Percentiles rank a stretch among this genome's conserved stretches.
phyloP scores from a whole-genome alignment of 345 rosid genomes.

The Murraya koenigii region DNA sequence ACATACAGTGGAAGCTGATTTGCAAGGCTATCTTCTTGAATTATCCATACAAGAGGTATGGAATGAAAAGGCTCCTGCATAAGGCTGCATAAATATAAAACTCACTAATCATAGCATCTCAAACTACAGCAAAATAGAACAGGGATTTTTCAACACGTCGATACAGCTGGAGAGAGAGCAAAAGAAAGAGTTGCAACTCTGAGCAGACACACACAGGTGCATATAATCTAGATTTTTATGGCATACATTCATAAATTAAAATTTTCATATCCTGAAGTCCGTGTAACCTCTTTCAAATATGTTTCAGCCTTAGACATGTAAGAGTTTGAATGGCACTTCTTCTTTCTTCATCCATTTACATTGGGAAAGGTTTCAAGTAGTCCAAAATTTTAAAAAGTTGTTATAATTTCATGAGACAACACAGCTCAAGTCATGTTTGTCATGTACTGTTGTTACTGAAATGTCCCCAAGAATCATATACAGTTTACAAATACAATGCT shows the following conservation, averaged over 20 bases:
- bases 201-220: background rate
- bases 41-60: slow-evolving; percentile 86
- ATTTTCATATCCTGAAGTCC: background rate
- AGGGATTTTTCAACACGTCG: slow-evolving; percentile 10
- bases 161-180: background rate
- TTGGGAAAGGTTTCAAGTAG: background rate
- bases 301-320: background rate
- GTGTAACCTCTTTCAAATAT: background rate
- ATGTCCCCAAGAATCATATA: background rate
- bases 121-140: slow-evolving; percentile 19
- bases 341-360: background rate
- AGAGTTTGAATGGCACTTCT: background rate
- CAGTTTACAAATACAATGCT: background rate
- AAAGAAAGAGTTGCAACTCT: background rate
- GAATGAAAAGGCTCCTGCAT: slow-evolving; percentile 96
- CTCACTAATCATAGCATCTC: slow-evolving; percentile 49
- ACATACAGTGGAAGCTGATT: slow-evolving; percentile 65
- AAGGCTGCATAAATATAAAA: slow-evolving; percentile 85
- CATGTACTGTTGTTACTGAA: too few species aligned
- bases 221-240: background rate
- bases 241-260: background rate
- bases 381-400: background rate
- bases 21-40: slow-evolving; percentile 88
- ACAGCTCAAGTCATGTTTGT: too few species aligned
- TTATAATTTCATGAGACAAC: too few species aligned